phyloP scores from a whole-genome alignment of 83 land plant species.

The Picea abies region DNA sequence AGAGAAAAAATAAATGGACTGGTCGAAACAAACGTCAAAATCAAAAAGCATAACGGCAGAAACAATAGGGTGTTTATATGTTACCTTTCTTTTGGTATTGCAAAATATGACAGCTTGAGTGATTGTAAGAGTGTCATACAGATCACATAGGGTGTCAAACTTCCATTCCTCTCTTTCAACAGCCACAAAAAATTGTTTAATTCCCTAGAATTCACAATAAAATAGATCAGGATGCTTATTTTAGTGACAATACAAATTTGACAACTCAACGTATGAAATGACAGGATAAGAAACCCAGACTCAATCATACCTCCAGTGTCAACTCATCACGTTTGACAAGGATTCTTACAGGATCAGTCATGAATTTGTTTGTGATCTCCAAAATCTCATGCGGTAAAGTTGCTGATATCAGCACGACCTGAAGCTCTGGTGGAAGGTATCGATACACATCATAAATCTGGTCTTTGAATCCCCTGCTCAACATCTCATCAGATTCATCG shows the following conservation, averaged over 20 bases:
- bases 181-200: conserved; percentile 77
- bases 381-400: conserved; percentile 96
- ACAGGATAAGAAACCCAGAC: not conserved
- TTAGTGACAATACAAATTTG: not conserved
- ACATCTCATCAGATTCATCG: conserved; percentile 99
- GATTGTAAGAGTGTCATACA: conserved; percentile 73
- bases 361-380: conserved; percentile 98
- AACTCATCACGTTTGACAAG: conserved; percentile 99
- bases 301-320: conserved; percentile 80
- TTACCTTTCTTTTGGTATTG: conserved; percentile 3
- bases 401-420: conserved; percentile 92
- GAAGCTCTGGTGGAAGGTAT: conserved; percentile 95
- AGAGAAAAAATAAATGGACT: too few species aligned
- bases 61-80: too few species aligned
- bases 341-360: conserved; percentile 97
- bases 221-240: not conserved
- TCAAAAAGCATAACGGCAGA: too few species aligned
- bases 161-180: conserved; percentile 83
- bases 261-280: not conserved
- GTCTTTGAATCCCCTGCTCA: conserved; percentile 98
- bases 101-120: conserved; percentile 64
- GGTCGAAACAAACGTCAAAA: too few species aligned
- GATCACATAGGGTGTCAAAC: conserved; percentile 83
- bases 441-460: conserved; percentile 96
- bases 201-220: conserved; percentile 42